Percentiles rank a stretch among this genome's conserved stretches.
Evolutionary conservation across 371 early-diverging fungal genomes (phyloP).

Genomic region (Aphelidium insulamus): DNA sequence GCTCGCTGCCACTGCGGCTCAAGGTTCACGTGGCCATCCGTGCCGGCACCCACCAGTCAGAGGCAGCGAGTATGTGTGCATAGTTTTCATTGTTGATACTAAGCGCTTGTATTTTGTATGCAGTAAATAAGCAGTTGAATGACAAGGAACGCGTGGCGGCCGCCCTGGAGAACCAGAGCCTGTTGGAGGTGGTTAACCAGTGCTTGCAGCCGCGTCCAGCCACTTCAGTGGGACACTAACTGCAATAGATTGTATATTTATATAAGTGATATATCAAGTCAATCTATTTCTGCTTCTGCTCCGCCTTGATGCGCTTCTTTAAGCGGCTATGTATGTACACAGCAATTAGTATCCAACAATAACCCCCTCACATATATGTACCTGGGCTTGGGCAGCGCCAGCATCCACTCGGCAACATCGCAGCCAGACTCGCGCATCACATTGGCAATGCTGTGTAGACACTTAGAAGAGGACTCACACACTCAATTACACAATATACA

Average conservation of each 20-base stretch:
- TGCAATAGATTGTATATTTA: no score
- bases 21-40: conserved; percentile 76
- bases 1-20: conserved; percentile 68
- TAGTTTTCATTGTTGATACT: neutral
- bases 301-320: conserved; percentile 3
- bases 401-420: conserved; percentile 93
- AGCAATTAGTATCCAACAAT: no score
- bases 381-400: conserved; percentile 52
- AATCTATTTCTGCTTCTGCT: conserved; percentile 12
- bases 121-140: conserved; percentile 92
- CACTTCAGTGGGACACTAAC: neutral
- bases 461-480: conserved; percentile 3
- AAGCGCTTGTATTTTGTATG: neutral
- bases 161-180: conserved; percentile 85
- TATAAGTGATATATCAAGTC: no score
- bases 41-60: conserved; percentile 89
- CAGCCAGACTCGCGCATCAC: conserved; percentile 90
- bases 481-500: conserved; percentile 4
- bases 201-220: conserved; percentile 17
- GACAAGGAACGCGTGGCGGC: conserved; percentile 99
- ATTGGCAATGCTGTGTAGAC: conserved; percentile 47
- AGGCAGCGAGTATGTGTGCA: conserved; percentile 31
- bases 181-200: conserved; percentile 84
- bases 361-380: no score
- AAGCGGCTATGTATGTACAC: conserved; percentile 1